Evolutionary conservation across 2,329 filamentous ascomycete genomes (phyloP).

Genomic region (Microdochium nivale): DNA sequence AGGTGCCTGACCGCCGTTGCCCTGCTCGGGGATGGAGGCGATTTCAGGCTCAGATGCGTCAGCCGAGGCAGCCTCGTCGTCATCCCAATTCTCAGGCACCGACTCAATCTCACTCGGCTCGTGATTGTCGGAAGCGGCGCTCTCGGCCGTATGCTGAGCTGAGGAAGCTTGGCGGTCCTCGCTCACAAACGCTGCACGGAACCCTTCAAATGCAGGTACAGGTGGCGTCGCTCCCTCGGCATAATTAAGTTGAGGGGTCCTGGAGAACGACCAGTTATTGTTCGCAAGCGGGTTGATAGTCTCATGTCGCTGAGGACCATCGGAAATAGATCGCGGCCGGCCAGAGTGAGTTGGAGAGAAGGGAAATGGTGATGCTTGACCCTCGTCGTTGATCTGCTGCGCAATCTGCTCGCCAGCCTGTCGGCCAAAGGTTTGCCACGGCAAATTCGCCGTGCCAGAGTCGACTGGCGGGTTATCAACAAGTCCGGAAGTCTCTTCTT

Average conservation of each 20-base stretch:
- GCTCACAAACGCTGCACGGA: neutral
- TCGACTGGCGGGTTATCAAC: neutral
- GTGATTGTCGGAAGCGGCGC: neutral
- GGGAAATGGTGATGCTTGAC: neutral
- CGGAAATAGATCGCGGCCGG: conserved; percentile 46
- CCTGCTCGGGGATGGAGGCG: neutral
- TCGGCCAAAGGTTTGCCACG: neutral
- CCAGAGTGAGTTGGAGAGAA: neutral
- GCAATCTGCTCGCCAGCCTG: neutral
- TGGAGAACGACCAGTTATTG: conserved; percentile 50
- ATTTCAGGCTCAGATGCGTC: neutral
- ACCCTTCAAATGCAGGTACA: neutral
- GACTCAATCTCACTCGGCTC: neutral
- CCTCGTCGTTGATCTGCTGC: neutral
- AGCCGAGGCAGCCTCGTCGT: neutral
- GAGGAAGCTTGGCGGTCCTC: neutral
- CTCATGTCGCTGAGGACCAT: conserved; percentile 38
- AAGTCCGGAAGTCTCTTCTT: neutral
- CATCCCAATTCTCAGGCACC: neutral
- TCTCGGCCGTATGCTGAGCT: neutral
- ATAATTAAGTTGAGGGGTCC: neutral
- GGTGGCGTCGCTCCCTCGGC: neutral
- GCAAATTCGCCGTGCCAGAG: neutral
- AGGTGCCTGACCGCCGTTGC: neutral
- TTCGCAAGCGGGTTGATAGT: conserved; percentile 44